A percentile compares a stretch with the other conserved stretches of the same genome.
phyloP scores from a whole-genome alignment of 2,329 filamentous ascomycete species.

The Podosphaera fusca region DNA sequence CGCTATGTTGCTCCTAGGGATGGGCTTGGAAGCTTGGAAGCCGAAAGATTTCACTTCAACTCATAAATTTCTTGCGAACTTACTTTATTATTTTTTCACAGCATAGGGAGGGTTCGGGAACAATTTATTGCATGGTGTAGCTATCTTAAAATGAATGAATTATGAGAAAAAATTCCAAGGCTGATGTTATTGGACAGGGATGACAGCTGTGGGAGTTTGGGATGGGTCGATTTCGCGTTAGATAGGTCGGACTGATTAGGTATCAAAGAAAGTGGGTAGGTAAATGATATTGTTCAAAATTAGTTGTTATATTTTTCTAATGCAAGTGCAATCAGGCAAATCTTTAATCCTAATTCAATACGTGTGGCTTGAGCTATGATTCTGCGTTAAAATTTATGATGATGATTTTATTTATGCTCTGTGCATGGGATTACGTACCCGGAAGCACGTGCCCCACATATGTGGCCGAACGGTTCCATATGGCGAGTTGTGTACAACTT shows the following conservation, averaged over 20 bases:
- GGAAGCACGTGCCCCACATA: too few species aligned
- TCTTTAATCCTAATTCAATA: too few species aligned
- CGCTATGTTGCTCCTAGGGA: constrained; percentile 90
- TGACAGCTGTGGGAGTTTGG: neutral
- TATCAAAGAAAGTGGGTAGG: neutral
- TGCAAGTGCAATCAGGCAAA: too few species aligned
- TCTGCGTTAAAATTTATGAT: too few species aligned
- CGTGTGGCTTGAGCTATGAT: too few species aligned
- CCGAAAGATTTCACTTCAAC: constrained; percentile 61
- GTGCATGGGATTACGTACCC: too few species aligned
- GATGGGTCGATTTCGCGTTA: neutral
- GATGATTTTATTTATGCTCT: too few species aligned
- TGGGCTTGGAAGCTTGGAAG: constrained; percentile 69
- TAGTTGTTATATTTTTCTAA: neutral
- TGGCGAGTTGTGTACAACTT: too few species aligned
- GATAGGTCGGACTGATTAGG: neutral
- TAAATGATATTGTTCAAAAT: neutral
- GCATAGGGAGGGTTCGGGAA: constrained; percentile 7
- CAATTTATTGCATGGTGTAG: neutral
- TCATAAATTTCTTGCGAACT: constrained; percentile 7
- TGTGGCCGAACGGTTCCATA: too few species aligned
- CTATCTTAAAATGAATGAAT: neutral
- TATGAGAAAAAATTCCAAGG: neutral
- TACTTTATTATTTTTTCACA: constrained; percentile 4
- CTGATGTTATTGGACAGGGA: neutral